A percentile compares a stretch with the other conserved stretches of the same genome.
These are phyloP conservation scores for Eragrostis nindensis DNA, from an alignment of 176 grass and related monocot genomes.

Conservation along the genomic window DNA sequence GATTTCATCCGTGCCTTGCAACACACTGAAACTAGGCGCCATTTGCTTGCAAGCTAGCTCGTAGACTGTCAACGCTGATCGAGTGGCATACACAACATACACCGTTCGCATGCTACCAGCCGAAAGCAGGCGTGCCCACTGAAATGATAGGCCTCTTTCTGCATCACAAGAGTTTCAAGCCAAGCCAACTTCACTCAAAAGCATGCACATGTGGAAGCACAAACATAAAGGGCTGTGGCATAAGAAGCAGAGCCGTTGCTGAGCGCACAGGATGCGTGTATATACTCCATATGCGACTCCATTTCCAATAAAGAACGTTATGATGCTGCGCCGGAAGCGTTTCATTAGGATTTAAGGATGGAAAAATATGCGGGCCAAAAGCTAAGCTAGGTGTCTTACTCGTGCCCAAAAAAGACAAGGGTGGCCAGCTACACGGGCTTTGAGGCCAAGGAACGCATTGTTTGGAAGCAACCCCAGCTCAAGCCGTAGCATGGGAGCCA, in stretches of 20 bases:
- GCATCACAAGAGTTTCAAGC: conserved; percentile 7
- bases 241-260: background rate
- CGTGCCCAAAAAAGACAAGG: background rate
- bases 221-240: background rate
- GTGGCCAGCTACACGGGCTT: conserved; percentile 27
- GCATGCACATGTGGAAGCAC: conserved; percentile 17
- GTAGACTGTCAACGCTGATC: background rate
- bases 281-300: too few relatives aligned
- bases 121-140: background rate
- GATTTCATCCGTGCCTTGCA: conserved; percentile 39
- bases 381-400: conserved; percentile 2
- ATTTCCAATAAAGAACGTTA: background rate
- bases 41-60: conserved; percentile 25
- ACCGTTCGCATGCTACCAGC: background rate
- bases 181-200: conserved; percentile 37
- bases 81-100: background rate
- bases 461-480: conserved; percentile 59
- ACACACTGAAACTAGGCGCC: conserved; percentile 26
- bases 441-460: conserved; percentile 61
- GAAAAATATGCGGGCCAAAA: background rate
- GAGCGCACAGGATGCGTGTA: background rate
- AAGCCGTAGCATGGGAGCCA: conserved; percentile 79
- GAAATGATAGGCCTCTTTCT: background rate
- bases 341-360: background rate
- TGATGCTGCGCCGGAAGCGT: background rate